Evolutionary conservation across 1,139 yeast genomes (phyloP), one percentile per base, ranked within the genome.

Genomic region (Blastobotrys serpentis): DNA sequence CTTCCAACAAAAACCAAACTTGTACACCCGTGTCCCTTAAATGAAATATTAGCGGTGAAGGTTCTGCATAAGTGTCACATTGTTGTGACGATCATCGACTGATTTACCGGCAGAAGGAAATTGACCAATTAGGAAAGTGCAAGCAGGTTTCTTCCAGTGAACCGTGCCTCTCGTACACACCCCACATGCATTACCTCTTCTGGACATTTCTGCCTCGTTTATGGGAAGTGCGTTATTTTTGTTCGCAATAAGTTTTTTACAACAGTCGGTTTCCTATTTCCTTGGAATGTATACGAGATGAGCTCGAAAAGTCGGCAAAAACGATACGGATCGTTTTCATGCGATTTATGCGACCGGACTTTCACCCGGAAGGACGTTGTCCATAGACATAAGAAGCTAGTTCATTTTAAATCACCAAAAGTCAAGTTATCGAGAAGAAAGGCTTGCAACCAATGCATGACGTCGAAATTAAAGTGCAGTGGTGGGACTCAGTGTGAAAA

Each of bases 311-410:
- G 25, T 7, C 40, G 40, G 10, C 40, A 38, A 23, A 14, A 37
- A 18, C 13, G 43, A 18, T 44, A 38, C 22, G 43, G 13, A 42
- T 37, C 39, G 14, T 30, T 36, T 19, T 19, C 22, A 5, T 52
- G 55, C 34, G 53, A 50, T 29, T 34, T 52, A 10, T 52, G 55
- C 26, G 43, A 45, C 19, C 45, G 49, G 32, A 33, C 51, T 2
- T 48, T 52, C 40, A 44, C 52, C 3, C 49, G 55, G 21, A 50
- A 49, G 39, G 55, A 52, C 32, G 53, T 51, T 10, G 55, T 47
- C 3, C 42, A 48, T 4, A 18, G 55, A 13, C 55, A 52, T 37
- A 47, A 46, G 33, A 38, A 43, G 17, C 38, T 48, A 16, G 52
- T 52, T 10, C 55, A 52, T 23, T 43, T 45, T 39, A 32, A 46